Evolutionary conservation across 805 yeast species (phyloP).

Genomic region (Sugiyamaella chiloensis): DNA sequence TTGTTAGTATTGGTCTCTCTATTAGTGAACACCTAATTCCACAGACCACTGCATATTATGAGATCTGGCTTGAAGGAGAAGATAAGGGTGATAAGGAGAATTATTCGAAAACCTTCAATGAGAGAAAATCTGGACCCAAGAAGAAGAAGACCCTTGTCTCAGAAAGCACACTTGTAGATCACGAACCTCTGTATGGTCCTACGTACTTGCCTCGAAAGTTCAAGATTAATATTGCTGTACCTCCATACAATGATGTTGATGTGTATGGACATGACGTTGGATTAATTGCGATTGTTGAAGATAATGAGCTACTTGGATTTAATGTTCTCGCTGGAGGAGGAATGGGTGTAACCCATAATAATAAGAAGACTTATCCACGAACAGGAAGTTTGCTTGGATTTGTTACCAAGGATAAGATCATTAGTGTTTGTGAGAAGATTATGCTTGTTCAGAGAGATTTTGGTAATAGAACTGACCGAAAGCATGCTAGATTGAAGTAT

Average conservation of each 20-base stretch:
- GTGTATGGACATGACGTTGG: slow-evolving; percentile 96
- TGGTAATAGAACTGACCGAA: slow-evolving; percentile 95
- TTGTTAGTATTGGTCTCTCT: slow-evolving; percentile 56
- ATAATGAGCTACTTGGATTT: slow-evolving; percentile 68
- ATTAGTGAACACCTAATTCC: slow-evolving; percentile 86
- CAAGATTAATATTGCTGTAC: slow-evolving; percentile 90
- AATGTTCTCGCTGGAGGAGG: slow-evolving; percentile 96
- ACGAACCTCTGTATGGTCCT: slow-evolving; percentile 85
- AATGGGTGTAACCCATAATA: slow-evolving; percentile 98
- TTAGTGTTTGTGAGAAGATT: slow-evolving; percentile 80
- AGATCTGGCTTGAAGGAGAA: slow-evolving; percentile 89
- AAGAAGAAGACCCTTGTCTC: slow-evolving; percentile 81
- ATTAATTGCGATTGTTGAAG: slow-evolving; percentile 75
- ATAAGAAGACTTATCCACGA: slow-evolving; percentile 94
- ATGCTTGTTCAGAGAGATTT: slow-evolving; percentile 91
- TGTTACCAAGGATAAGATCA: slow-evolving; percentile 62
- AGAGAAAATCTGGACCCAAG: slow-evolving; percentile 69
- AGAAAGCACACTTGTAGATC: slow-evolving; percentile 74
- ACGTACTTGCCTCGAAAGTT: slow-evolving; percentile 92
- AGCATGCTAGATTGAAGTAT: slow-evolving; percentile 96
- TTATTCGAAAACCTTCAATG: slow-evolving; percentile 62
- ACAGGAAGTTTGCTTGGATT: slow-evolving; percentile 86
- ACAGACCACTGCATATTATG: slow-evolving; percentile 91
- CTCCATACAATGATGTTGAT: slow-evolving; percentile 95
- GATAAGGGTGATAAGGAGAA: slow-evolving; percentile 68